Evolutionary conservation across 1,284 basidiomycete genomes (phyloP), one percentile per base, ranked within the genome.

Genomic region (Ustilago curta): DNA sequence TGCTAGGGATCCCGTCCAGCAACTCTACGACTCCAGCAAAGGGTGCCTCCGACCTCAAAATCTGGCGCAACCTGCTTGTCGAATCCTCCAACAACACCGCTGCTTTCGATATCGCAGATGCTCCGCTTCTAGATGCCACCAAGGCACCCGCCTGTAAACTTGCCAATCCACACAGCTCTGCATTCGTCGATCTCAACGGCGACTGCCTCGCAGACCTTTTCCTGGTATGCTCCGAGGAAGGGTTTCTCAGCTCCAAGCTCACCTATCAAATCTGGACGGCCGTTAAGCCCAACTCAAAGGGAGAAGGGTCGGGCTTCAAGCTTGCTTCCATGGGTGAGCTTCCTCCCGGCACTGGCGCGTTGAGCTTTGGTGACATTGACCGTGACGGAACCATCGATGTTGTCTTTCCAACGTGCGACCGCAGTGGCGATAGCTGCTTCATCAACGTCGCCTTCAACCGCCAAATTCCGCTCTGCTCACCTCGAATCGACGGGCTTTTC

Each of bases 181-280:
- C 95, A 0, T 92, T 94, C n/a, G 89, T 98, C 18, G 96, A 99
- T 83, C 87, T 99, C 51, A 91, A 99, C 76, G 96, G 96, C 14
- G 96, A 99, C 85, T 99, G 97, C 85, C 88, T 97, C 7, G 94
- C 80, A 91, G 96, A 99, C 80, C 86, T 99, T 4, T 96, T 99
- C 82, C 88, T 99, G 9, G 90, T 94, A 18, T 99, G 97, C 84
- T 88, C 91, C 52, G 87, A 88, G 18, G 85, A 86, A 44, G 61
- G 61, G 12, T 61, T 68, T 61, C 54, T 68, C 44, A 70, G 72
- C 27, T 59, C 90, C 88, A 72, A 60, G 29, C 66, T 62, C 29
- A 60, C 70, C 3, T 96, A 92, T 84, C 94, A 99, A 84, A 92
- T 98, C 61, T 98, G 95, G 95, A 87, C 76, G n/a, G 81, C 82